A percentile compares a stretch with the other conserved stretches of the same genome.
Conservation (phyloP, 768 basidiomycete species). For the Epithele typhae region DNA sequence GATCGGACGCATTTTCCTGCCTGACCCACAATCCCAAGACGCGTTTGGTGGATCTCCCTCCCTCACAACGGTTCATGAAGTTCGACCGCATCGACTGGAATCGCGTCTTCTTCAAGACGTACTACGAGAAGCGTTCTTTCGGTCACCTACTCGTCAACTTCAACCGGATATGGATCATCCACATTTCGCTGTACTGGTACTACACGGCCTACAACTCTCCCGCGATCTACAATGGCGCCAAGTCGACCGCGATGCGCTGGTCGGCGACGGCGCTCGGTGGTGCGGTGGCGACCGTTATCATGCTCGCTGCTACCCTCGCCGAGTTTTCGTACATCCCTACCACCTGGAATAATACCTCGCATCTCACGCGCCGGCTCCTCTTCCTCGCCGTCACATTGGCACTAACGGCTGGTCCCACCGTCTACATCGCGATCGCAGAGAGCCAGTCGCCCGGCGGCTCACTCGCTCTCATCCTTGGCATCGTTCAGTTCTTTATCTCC, state of each 20-base stretch:
- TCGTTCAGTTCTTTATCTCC: constrained; percentile 95
- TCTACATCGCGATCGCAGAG: constrained; percentile 91
- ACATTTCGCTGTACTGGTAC: constrained; percentile 92
- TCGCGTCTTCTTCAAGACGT: constrained; percentile 97
- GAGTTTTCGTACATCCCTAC: constrained; percentile 98
- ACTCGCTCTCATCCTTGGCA: constrained; percentile 86
- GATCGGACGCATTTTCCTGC: too few species aligned
- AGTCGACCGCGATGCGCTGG: constrained; percentile 82
- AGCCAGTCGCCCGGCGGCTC: constrained; percentile 53
- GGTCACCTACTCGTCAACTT: constrained; percentile 98
- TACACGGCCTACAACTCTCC: constrained; percentile 96
- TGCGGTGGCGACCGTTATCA: constrained; percentile 92
- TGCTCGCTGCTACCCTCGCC: constrained; percentile 89
- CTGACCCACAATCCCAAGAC: constrained; percentile 42
- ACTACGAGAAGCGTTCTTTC: constrained; percentile 95
- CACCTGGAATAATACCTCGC: constrained; percentile 98
- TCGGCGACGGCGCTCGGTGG: constrained; percentile 93
- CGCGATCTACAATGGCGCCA: constrained; percentile 63
- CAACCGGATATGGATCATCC: constrained; percentile 99
- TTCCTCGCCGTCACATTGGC: constrained; percentile 90
- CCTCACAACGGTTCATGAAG: constrained; percentile 92
- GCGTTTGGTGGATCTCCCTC: constrained; percentile 85
- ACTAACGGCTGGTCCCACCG: constrained; percentile 87
- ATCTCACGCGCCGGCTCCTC: constrained; percentile 85
- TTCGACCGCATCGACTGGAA: constrained; percentile 98